These are phyloP conservation scores for Ogataea allantospora DNA, from an alignment of 805 yeast genomes.

Conservation along the genomic window DNA sequence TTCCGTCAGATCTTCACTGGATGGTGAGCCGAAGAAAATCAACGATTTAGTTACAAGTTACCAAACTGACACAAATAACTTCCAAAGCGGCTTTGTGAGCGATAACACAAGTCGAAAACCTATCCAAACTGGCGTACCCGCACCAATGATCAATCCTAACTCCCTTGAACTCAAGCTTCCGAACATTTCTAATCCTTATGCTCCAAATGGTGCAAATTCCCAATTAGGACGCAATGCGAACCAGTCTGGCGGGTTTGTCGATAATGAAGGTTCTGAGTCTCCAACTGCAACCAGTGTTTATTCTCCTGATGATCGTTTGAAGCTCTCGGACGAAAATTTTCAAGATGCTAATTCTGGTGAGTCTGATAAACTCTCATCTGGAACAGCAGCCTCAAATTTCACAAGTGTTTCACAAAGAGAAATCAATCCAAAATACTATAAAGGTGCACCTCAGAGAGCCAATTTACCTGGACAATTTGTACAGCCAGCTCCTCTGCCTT, in stretches of 20 bases:
- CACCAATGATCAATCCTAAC: constrained; percentile 5
- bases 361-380: constrained; percentile 23
- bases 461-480: constrained; percentile 22
- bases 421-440: constrained; percentile 55
- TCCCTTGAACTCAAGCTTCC: constrained; percentile 15
- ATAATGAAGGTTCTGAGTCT: background rate
- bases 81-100: constrained; percentile 7
- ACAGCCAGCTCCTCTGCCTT: constrained; percentile 17
- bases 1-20: constrained; percentile 9
- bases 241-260: background rate
- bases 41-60: constrained; percentile 8
- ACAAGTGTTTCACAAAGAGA: constrained; percentile 80
- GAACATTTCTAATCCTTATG: constrained; percentile 18
- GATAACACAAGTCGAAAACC: constrained; percentile 4
- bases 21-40: constrained; percentile 14
- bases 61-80: constrained; percentile 4
- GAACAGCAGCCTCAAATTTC: constrained; percentile 58
- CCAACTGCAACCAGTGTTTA: constrained; percentile 7
- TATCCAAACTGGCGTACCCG: constrained; percentile 7
- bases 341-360: constrained; percentile 6
- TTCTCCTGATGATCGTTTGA: constrained; percentile 16
- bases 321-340: constrained; percentile 5
- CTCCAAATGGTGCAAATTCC: constrained; percentile 2
- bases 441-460: constrained; percentile 33
- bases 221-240: background rate